Base-by-base conservation (phyloP, 805 yeast species). In the Yamadazyma nakazawae region DNA sequence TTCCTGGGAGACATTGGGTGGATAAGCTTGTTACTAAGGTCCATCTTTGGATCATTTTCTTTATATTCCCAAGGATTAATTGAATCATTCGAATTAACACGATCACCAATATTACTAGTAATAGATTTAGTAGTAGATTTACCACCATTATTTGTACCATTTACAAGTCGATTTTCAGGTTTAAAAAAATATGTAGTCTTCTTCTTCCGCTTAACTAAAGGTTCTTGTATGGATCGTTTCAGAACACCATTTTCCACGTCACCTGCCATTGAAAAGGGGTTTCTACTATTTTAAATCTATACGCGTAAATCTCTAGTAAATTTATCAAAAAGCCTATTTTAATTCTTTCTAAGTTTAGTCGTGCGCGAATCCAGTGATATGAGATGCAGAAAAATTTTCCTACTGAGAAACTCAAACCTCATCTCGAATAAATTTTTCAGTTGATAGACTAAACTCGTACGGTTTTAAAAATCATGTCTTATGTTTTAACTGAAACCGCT, bases 401-500 rank as follows among this genome's bases (percentile, higher is more conserved):
- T 19, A 26, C 42, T 30, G 42, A 17, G 34, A 34, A 44, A 35
- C 43, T 38, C 35, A 44, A 28, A 28, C 32, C 32, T 28, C 32
- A 28, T 28, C 32, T 38, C 43, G 42, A 35, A 34, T 16, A 24
- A 28, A 42, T 38, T 38, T 26, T 38, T 40, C 42, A 38, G 42
- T 38, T 26, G 19, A 34, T 17, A 34, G 21, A 26, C 37, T 36
- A 16, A 28, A 28, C 32, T 28, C 32, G 32, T 5, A 28, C 32
- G 32, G 32, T 28, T 28, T 28, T 28, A 13, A 28, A 25, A 16
- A 26, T 12, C 26, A 87, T 87, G 95, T 85, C 94, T 54, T 87
- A 76, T 80, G 90, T 92, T 64, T 82, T 92, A 68, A 87, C 98
- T 51, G 99, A 94, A 78, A 94, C 99, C 55, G 88, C 99, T 54